Evolutionary conservation across 2,329 filamentous ascomycete species (phyloP).

Genomic region (Rutstroemia sp.): DNA sequence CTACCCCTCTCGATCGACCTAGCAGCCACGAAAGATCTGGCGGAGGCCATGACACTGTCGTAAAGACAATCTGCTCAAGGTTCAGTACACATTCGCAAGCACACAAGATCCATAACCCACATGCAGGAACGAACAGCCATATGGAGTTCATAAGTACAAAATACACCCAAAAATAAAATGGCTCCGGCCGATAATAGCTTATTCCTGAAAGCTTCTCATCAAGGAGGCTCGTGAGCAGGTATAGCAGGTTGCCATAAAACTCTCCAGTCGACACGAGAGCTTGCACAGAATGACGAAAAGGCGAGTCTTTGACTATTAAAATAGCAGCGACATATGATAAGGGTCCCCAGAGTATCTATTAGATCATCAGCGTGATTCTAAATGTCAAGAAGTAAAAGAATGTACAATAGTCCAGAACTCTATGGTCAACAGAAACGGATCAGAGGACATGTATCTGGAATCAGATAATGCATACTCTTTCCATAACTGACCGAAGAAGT

Average conservation of each 20-base stretch:
- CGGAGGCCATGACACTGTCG: constrained; percentile 20
- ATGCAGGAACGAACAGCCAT: constrained; percentile 49
- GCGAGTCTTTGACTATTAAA: constrained; percentile 37
- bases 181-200: constrained; percentile 50
- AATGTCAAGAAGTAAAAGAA: background rate
- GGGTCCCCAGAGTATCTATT: constrained; percentile 49
- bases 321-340: constrained; percentile 44
- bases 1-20: background rate
- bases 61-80: constrained; percentile 6
- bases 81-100: constrained; percentile 18
- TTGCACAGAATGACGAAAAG: constrained; percentile 45
- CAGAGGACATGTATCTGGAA: constrained; percentile 45
- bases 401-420: constrained; percentile 42
- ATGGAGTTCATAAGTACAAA: constrained; percentile 54
- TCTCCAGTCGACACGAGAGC: constrained; percentile 29
- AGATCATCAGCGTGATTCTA: constrained; percentile 1
- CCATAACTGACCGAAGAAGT: constrained; percentile 47
- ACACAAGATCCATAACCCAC: constrained; percentile 33
- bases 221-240: constrained; percentile 50
- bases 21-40: constrained; percentile 17
- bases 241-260: constrained; percentile 46
- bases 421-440: constrained; percentile 47
- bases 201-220: constrained; percentile 39
- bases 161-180: constrained; percentile 56
- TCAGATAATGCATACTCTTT: constrained; percentile 52